These are phyloP conservation scores for Noccaea bulbosa DNA, from an alignment of 345 rosid species.

Conservation along the genomic window DNA sequence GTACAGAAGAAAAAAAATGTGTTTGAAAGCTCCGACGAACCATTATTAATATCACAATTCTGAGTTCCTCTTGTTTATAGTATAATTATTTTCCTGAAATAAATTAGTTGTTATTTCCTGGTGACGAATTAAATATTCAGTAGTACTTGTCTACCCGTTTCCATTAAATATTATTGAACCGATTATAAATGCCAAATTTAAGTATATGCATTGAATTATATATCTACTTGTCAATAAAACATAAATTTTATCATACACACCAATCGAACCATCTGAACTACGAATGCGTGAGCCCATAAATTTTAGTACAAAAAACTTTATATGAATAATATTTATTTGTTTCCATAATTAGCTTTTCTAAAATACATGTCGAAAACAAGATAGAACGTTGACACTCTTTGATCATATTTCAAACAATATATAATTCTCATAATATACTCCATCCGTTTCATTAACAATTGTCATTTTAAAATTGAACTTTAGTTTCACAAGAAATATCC, in stretches of 20 bases:
- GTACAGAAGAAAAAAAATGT: not conserved
- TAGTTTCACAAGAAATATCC: not conserved
- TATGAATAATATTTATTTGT: not conserved
- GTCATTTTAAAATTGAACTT: too few species aligned
- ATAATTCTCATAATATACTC: too few species aligned
- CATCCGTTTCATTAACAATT: too few species aligned
- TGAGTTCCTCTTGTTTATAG: conserved; percentile 6
- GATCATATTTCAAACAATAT: too few species aligned
- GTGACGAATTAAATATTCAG: conserved; percentile 43
- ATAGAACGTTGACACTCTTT: too few species aligned
- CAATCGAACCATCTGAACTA: conserved; percentile 16
- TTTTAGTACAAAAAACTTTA: not conserved
- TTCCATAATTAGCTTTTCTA: not conserved
- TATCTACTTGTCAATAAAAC: conserved; percentile 33
- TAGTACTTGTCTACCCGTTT: conserved; percentile 46
- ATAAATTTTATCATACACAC: conserved; percentile 29
- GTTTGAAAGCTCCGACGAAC: conserved; percentile 26
- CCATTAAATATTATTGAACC: conserved; percentile 31
- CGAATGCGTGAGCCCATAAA: not conserved
- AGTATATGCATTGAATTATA: conserved; percentile 36
- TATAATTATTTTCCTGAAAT: conserved; percentile 29
- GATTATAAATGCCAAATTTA: conserved; percentile 40
- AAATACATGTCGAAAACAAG: too few species aligned
- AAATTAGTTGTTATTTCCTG: conserved; percentile 43
- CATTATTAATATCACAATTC: conserved; percentile 17